Base-by-base conservation (phyloP, 1,284 basidiomycete genomes). In the Chondrostereum purpureum region DNA sequence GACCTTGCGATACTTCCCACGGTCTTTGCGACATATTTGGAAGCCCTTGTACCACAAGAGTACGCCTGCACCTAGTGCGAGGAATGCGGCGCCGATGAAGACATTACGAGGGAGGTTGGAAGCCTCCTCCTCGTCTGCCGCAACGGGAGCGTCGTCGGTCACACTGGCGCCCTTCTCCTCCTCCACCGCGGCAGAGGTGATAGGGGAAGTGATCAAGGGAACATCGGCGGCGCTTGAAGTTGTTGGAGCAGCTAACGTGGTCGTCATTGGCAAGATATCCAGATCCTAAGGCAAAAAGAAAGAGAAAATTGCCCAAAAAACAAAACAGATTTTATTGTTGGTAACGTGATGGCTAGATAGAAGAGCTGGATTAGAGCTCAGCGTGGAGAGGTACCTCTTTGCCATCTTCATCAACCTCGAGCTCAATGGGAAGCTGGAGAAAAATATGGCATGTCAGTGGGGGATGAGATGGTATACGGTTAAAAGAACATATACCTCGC, bases 331-430 rank as follows among this genome's bases (percentile, higher is more conserved):
- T 60, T 55, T 56, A 58, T 60, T 58, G 79, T 77, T 64, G 69
- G 64, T 72, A n/a, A n/a, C n/a, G 64, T 60, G 63, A 50, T n/a
- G n/a, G n/a, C n/a, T 55, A 59, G 69, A 56, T 68, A 58, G 54
- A 57, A 55, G 59, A 65, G 70, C 72, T 62, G 27, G 63, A 65
- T 81, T 79, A 95, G 60, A 95, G 90, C 80, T 96, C 92, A 78
- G 78, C 83, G 59, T 81, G 90, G 60, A 89, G 68, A 72, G 90
- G 92, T 81, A 93, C 88, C 88, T 93, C 73, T 54, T 88, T 84
- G 60, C 83, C 88, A 45, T 83, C 72, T 49, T 70, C 73, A 55
- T 88, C 85, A 33, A 67, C 63, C 47, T 68, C 72, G 22, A 66
- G 45, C 45, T 88, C 83, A 34, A 91, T 62, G 33, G 70, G 68